Base-by-base conservation (phyloP, 441 rosid genomes). In the Capsella rubella region DNA sequence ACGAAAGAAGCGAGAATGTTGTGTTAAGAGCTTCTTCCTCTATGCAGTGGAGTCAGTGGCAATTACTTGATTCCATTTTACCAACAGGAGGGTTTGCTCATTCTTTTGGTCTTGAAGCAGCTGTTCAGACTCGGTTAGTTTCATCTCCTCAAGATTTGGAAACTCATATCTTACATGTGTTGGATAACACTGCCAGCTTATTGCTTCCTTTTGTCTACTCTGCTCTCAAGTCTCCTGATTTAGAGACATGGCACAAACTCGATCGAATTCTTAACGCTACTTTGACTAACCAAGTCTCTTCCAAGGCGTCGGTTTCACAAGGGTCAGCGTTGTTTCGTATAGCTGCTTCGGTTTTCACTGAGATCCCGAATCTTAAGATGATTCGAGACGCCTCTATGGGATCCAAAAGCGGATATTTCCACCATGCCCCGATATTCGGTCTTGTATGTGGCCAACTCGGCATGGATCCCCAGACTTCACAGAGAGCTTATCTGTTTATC, bases 51-150 rank as follows among this genome's bases (percentile, higher is more conserved):
- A 92, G 99, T 68, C 86, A 89, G 64, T 94, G 99, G 99, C 99
- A 94, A 61, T 71, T 94, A 75, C 81, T 94, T 0, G 97, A 92
- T 81, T 94, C 99, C 16, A 82, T 90, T 79, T 96, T 94, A 51
- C 97, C 97, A 10, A 92, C 97, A 0, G 93, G 97, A 10, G 97
- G 96, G 3, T 94, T 95, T 69, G 97, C 97, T 58, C 97, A 94
- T 77, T 94, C 97, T 0, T 85, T 84, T 52, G 97, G 99, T 71
- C 89, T 94, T 2, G 97, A 94, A 82, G 91, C 97, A 43, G 94
- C 94, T 29, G 73, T 90, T 52, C 93, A 90, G 74, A 84, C 95
- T 4, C 87, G 82, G 6, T 53, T 87, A 5, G 56, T 91, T 57
- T 69, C 83, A 13, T 40, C 77, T 68, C 87, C 84, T 16, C 84